Base-by-base conservation (phyloP, 2,329 filamentous ascomycete species). In the Fusarium nanum region DNA sequence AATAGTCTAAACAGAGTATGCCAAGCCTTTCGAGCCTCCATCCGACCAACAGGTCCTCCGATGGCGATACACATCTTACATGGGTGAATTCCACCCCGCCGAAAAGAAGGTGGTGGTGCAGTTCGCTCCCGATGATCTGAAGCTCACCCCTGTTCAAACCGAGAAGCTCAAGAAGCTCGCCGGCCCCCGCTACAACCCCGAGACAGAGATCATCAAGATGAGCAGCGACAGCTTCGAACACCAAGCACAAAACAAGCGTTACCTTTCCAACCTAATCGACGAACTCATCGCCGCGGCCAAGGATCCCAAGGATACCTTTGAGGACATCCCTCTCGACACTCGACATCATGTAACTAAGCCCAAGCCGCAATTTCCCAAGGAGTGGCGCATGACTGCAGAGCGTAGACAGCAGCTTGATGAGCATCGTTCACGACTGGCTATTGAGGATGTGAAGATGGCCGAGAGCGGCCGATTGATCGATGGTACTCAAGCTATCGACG, bases 11-110 rank as follows among this genome's bases (percentile, higher is more conserved):
- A 52, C 76, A 97, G 93, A 95, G 78, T 87, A 96, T 68, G 91
- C 93, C 58, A 93, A 93, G 81, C 91, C 93, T 20, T 98, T 97
- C 79, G 82, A 86, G 65, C 88, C 90, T 5, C 93, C 95, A 3
- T 86, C 87, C 16, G 80, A 85, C 30, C 81, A 89, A 47, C 86
- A 92, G 74, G 89, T 93, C 47, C 88, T 99, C 61, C 92, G 95
- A 75, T 99, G 98, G 89, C 91, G 96, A 76, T 98, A 97, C 84
- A 99, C 96, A 18, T 94, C 92, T 40, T 98, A 98, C 83, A 91
- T 99, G 87, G 95, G 95, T 75, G 96, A 98, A 82, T 85, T 88
- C 59, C 97, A 99, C 82, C 95, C 96, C 0, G 93, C 95, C 5
- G 90, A 94, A 81, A 91, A 90, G 78, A 99, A 99, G 85, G 94